Evolutionary conservation across 1,284 basidiomycete species (phyloP), one percentile per base, ranked within the genome.

Genomic region (Boletus semigastroideus): DNA sequence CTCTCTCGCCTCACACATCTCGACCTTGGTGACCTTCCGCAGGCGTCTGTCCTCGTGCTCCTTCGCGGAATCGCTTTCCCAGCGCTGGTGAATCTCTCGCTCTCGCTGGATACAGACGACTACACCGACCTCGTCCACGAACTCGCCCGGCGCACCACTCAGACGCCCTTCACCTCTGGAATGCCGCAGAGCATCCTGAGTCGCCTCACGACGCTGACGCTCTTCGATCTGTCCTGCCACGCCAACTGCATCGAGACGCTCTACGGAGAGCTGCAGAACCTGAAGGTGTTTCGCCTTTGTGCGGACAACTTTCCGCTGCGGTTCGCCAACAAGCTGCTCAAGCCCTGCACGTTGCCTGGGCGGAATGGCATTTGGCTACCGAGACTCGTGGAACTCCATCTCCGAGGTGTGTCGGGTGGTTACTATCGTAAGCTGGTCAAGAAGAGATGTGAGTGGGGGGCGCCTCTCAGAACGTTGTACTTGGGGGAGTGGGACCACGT

Each of bases 1-100:
- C 69, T 86, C 14, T 74, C 73, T 3, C 76, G 74, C 4, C 63
- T 87, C 16, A 64, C 63, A 10, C 66, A 73, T n/a, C 71, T 87
- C 17, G 68, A 67, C 3, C 67, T 87, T 19, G n/a, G n/a, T n/a
- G n/a, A 75, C 72, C 49, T 78, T 76, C 58, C 71, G 79, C 62
- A 65, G 14, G 55, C 63, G 1, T 79, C 79, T 55, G 74, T 75
- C 2, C 60, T 65, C 22, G 72, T 72, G 8, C 70, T 87, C 19
- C 56, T 85, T 43, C 71, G 70, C 40, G 71, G 73, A 51, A 63
- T 87, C 31, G 70, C 69, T 49, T 55, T 78, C 37, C 83, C 85
- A 4, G 73, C 72, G 48, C 61, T 85, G 27, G 70, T 65, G 20
- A 66, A 63, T 37, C 73, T 87, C 16, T 57, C 68, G 3, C 71